phyloP scores from a whole-genome alignment of 2,329 filamentous ascomycete genomes.

The Phyllachora maydis region DNA sequence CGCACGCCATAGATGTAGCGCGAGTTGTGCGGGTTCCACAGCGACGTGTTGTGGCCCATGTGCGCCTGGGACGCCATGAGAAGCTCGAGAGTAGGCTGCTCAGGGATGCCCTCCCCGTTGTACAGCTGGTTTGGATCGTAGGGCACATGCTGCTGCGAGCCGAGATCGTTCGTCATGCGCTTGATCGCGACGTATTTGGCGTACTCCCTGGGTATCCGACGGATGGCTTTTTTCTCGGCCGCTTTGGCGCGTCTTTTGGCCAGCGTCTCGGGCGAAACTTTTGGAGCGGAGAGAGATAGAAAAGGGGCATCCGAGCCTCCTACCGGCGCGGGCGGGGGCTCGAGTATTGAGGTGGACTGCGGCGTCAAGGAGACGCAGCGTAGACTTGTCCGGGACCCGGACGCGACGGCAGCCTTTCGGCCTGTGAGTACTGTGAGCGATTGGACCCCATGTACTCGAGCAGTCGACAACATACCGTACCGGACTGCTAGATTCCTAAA shows the following conservation, averaged over 20 bases:
- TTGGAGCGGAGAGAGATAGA: too few relatives aligned
- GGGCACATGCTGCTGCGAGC: conserved; percentile 24
- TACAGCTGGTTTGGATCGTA: conserved; percentile 49
- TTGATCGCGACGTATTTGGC: conserved; percentile 19
- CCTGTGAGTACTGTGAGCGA: conserved; percentile 14
- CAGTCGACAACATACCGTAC: conserved; percentile 24
- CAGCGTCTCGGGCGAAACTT: too few relatives aligned
- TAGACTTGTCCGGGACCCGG: conserved; percentile 16
- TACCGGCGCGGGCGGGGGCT: too few relatives aligned
- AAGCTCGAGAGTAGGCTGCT: conserved; percentile 75
- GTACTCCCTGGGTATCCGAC: conserved; percentile 14
- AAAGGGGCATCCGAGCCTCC: too few relatives aligned
- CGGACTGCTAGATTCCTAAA: conserved; percentile 29
- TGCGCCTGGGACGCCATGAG: conserved; percentile 75
- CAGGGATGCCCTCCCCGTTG: conserved; percentile 52
- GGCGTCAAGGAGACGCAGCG: too few relatives aligned
- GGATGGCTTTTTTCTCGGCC: too few relatives aligned
- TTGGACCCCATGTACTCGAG: neutral
- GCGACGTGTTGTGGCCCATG: conserved; percentile 73
- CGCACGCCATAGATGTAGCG: conserved; percentile 86
- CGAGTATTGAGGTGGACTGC: too few relatives aligned
- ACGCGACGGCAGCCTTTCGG: conserved; percentile 27
- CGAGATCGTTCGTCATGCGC: conserved; percentile 22
- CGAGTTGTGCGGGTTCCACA: conserved; percentile 90
- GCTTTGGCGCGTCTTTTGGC: too few relatives aligned